Base-by-base conservation (phyloP, 108 stramenopile genomes). In the Stephanodiscus minutulus region DNA sequence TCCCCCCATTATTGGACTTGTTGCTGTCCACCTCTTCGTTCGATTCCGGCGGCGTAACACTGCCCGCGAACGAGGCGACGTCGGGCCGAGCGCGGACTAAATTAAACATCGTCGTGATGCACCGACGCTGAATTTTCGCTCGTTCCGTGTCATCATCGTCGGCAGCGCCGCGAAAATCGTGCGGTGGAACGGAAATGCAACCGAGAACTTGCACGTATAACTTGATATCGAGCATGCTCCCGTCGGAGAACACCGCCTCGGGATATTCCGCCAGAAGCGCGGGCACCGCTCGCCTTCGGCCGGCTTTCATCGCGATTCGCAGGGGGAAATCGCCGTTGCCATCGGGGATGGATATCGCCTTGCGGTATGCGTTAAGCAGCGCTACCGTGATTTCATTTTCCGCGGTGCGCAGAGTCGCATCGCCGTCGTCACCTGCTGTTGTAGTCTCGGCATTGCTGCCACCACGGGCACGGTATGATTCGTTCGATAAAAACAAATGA, bases 401-500 rank as follows among this genome's bases (percentile, higher is more conserved):
- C 41, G 13, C 28, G 2, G 47, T 61, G 25, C 43, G 11, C 35
- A 1, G 13, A 7, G 49, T 50, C 9, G 1, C 33, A 24, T 25
- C 25, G 25, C 9, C 48, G 64, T 1, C 15, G 6, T 7, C 12
- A 33, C 64, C 25, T 15, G 43, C 43, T 31, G 25, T 22, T 31
- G 25, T 22, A 17, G 5, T 61, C 43, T 37, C 63, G 17, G 46
- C 24, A 8, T 46, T 17, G 39, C 36, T 17, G 39, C 36, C 25
- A 43, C 18, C 52, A 44, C 0, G 15, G 12, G 20, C 17, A n/a
- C n/a, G n/a, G n/a, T 35, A 41, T 7, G 71, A 72, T 49, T 57
- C n/a, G 54, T 79, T 79, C 9, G 78, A 66, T 68, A 79, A 43
- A 49, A 79, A 72, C 20, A 79, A 12, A 57, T 79, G 72, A 0